These are phyloP conservation scores for Marasmius oreades DNA, from an alignment of 1,284 basidiomycete species.

Conservation along the genomic window DNA sequence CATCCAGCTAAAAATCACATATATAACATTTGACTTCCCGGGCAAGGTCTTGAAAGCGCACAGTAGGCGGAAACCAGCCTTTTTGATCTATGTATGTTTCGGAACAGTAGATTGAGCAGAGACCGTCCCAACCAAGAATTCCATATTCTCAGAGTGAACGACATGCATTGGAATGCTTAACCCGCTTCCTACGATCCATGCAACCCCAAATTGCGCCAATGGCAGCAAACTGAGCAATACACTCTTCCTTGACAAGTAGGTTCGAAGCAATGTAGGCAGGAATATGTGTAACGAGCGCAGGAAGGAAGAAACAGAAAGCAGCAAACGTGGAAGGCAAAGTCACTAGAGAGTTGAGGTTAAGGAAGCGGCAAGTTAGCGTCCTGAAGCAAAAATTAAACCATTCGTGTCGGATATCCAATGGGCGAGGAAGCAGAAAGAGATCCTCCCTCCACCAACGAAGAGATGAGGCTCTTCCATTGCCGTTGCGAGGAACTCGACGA, in stretches of 20 bases:
- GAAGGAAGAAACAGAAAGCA: constrained; percentile 26
- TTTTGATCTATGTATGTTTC: background rate
- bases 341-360: constrained; percentile 22
- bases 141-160: background rate
- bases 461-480: constrained; percentile 48
- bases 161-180: background rate
- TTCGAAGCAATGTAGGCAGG: constrained; percentile 33
- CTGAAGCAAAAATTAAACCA: constrained; percentile 14
- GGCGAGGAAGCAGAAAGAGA: constrained; percentile 22
- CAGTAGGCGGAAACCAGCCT: constrained; percentile 5
- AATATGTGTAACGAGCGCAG: constrained; percentile 31
- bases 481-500: constrained; percentile 22
- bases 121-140: background rate
- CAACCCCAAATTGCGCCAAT: constrained; percentile 32
- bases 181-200: constrained; percentile 15
- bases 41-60: constrained; percentile 14
- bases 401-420: constrained; percentile 5
- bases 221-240: constrained; percentile 38
- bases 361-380: constrained; percentile 9
- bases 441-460: constrained; percentile 40
- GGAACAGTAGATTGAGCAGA: background rate
- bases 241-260: constrained; percentile 36
- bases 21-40: constrained; percentile 17
- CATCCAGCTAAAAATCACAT: constrained; percentile 28
- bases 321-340: constrained; percentile 17